Evolutionary conservation across 345 rosid genomes (phyloP), one percentile per base, ranked within the genome.

Genomic region (Turritis glabra): DNA sequence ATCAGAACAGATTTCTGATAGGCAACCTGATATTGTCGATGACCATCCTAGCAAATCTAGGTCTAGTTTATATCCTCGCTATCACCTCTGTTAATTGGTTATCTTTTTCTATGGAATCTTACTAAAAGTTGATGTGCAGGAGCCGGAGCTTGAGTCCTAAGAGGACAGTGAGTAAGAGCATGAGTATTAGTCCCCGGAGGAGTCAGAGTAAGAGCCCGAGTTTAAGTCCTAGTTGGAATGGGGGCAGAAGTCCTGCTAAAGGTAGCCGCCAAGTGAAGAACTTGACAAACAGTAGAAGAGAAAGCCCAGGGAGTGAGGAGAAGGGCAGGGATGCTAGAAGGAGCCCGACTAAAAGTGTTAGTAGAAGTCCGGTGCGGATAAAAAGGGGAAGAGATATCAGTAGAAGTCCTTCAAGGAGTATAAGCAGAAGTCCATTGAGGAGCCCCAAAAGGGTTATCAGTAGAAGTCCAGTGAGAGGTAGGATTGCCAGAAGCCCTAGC

Each of bases 41-140:
- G 91, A 85, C 84, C 94, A 77, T 77, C 86, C 85, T 40, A 87
- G 88, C 68, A 95, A 90, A 88, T 90, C 99, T 84, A 92, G 99
- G 98, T 92, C 75, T 55, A 75, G 69, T 79, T 79, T 79, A 85
- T 33, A 62, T 47, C 18, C 75, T 78, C 76, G 78, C 83, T 81
- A 75, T 74, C 74, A 51, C 75, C 80, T 77, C 74, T 69, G 73
- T 78, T 84, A 72, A 67, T 78, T 80, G 71, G 74, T 84, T 61
- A 81, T 72, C 73, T 72, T 81, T 71, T 65, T 83, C 78, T 83
- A 77, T 26, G 67, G 79, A 84, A 65, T 83, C 80, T 86, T 77
- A 86, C 69, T 83, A 69, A 71, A 81, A 82, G 84, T 79, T 88
- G 79, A 79, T 85, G 82, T 77, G 86, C 92, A 93, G 98, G 90